Base-by-base conservation (phyloP, 2,329 filamentous ascomycete species). In the Trematosphaeria pertusa region DNA sequence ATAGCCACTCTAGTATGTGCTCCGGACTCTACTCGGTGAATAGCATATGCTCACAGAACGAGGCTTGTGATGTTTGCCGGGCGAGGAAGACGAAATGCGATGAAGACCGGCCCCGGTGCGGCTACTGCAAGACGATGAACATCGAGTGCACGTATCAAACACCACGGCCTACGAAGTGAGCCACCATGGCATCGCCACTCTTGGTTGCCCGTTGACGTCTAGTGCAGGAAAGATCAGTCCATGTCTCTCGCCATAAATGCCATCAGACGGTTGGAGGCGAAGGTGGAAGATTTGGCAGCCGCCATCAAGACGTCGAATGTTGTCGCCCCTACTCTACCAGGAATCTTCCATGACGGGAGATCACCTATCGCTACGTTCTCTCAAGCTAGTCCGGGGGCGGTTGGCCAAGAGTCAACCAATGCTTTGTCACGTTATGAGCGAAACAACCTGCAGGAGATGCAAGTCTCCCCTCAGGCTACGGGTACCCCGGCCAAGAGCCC, bases 21-120 rank as follows among this genome's bases (percentile, higher is more conserved):
- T 9, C 31, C 10, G n/a, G 12, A 5, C 14, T 19, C 20, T 17
- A 14, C 10, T 28, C 35, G 17, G 20, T 11, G n/a, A 20, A 30
- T 30, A 2, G 22, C 7, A 17, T 17, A n/a, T 3, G 9, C 9
- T 11, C 2, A 22, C 12, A 28, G 19, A 18, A n/a, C 10, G 24
- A 70, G 78, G 80, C 80, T 2, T 82, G 80, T 56, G 79, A 82
- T 56, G 75, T 73, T 12, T 82, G 80, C 57, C 72, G 80, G 19
- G 65, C 76, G 37, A 79, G 80, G 57, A 82, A 82, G 65, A 81
- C 78, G 14, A 65, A 78, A 67, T 82, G 80, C 61, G 79, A 82
- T 50, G 79, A 81, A 61, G 80, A 80, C 47, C 69, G 76, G 22
- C 79, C 80, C 24, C 61, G 55, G 37, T 82, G 80, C 53, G 78